These are phyloP conservation scores for Conticribra weissflogii DNA, from an alignment of 108 stramenopile species.

Conservation along the genomic window DNA sequence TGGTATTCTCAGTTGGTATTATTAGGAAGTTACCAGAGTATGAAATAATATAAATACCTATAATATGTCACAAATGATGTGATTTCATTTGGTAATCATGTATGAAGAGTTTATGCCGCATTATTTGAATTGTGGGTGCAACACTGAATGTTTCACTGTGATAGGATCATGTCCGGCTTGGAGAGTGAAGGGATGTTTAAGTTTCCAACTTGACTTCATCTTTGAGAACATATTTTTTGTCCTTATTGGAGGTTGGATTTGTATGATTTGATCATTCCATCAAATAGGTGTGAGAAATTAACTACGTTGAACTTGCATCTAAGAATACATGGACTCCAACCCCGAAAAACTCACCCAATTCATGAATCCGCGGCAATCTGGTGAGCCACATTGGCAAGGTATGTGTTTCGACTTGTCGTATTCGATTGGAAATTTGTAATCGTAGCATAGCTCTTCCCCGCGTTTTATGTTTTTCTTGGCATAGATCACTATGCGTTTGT, in stretches of 20 bases:
- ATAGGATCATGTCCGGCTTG: not conserved
- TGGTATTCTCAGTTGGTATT: too few species aligned
- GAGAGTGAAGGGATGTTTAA: not conserved
- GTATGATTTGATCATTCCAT: too few species aligned
- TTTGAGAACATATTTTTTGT: constrained; percentile 19
- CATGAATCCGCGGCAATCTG: constrained; percentile 78
- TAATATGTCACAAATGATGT: too few species aligned
- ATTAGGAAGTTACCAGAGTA: too few species aligned
- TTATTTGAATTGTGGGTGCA: not conserved
- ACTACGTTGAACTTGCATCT: not conserved
- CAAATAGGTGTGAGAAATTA: too few species aligned
- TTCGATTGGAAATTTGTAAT: constrained; percentile 96
- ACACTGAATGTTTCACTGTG: not conserved
- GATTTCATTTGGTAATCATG: too few species aligned
- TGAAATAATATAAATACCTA: too few species aligned
- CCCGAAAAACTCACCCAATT: constrained; percentile 63
- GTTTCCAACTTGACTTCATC: not conserved
- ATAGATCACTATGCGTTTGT: constrained; percentile 88
- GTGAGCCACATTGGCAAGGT: constrained; percentile 75
- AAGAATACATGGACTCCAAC: not conserved
- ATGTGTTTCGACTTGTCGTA: constrained; percentile 67
- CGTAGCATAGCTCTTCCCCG: constrained; percentile 97
- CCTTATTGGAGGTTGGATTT: not conserved
- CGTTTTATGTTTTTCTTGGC: constrained; percentile 84
- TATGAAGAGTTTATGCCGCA: too few species aligned